Evolutionary conservation across 2,329 filamentous ascomycete genomes (phyloP).

Genomic region (Xylaria digitata): DNA sequence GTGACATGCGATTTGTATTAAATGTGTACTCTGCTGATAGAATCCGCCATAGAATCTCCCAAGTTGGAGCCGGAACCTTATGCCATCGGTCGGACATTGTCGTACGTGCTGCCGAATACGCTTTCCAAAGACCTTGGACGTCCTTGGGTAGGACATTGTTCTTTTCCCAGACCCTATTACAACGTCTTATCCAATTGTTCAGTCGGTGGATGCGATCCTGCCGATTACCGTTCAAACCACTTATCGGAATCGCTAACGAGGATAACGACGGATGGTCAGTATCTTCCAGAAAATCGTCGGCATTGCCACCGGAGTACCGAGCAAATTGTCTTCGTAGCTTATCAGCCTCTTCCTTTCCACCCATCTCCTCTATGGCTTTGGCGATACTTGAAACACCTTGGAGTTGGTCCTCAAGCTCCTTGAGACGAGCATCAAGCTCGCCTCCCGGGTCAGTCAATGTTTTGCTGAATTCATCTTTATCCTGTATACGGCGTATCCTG

Average conservation of each 20-base stretch:
- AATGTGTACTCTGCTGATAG: conserved; percentile 63
- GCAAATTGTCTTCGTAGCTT: conserved; percentile 46
- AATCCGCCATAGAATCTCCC: conserved; percentile 74
- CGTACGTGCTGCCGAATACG: conserved; percentile 60
- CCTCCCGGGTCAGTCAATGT: conserved; percentile 54
- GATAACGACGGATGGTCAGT: conserved; percentile 33
- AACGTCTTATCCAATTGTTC: conserved; percentile 47
- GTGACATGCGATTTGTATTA: conserved; percentile 68
- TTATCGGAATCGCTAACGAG: conserved; percentile 34
- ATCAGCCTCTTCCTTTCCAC: conserved; percentile 48
- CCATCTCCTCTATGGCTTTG: conserved; percentile 45
- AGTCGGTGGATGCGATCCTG: conserved; percentile 41
- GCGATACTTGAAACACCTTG: conserved; percentile 43
- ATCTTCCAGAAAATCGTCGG: conserved; percentile 16
- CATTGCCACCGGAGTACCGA: conserved; percentile 6
- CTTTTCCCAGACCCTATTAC: conserved; percentile 33
- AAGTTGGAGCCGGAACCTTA: conserved; percentile 68
- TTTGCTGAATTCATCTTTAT: conserved; percentile 56
- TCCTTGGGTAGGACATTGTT: conserved; percentile 35
- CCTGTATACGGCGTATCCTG: conserved; percentile 53
- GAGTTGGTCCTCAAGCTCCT: conserved; percentile 55
- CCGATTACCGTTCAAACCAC: conserved; percentile 26
- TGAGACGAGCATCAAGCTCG: conserved; percentile 52
- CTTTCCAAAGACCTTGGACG: conserved; percentile 56
- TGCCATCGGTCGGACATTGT: conserved; percentile 60